Evolutionary conservation across 2,329 filamentous ascomycete species (phyloP), one percentile per base, ranked within the genome.

Genomic region (Verticillium longisporum): DNA sequence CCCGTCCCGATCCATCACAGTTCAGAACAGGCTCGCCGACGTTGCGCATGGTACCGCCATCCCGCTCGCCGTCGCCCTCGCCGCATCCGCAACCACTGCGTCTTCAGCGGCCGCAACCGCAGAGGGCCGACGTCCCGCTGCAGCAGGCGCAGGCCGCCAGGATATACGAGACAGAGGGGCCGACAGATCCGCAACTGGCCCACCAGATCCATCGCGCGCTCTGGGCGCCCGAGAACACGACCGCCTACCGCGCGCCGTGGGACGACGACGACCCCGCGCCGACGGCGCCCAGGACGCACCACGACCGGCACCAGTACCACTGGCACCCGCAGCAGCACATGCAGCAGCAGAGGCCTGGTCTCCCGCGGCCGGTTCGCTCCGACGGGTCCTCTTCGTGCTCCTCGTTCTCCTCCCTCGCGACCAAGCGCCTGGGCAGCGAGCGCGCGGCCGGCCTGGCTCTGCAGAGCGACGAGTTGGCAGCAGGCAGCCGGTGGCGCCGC

Each of bases 351-450:
- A 63, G 70, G 55, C 61, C 66, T 62, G 62, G 66, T 10, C 67
- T 68, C 10, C 55, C 60, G 13, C 61, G 64, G 1, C 63, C 59
- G n/a, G 60, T 60, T 15, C 63, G 63, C 32, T 57, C 55, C 10
- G 33, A 21, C 34, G 55, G 55, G 1, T 60, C 54, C 11, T 14
- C 36, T 7, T 60, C 54, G 37, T 50, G 31, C 14, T 56, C 57
- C 10, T 54, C 57, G 15, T 59, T 75, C 41, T 77, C 76, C 57
- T 76, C 79, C 4, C 76, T 85, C 34, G 76, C 84, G 9, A 77
- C 80, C 26, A 85, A 85, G 68, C 76, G 83, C 4, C 69, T 84
- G 21, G 82, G 83, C 6, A 73, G 71, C 32, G 77, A 80, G 58
- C 78, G 77, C 60, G 82, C 81, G 0, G 78, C 78, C 2, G 73